Evolutionary conservation across 106 monocot species (phyloP).

Genomic region (Alisma plantagoaquatica): DNA sequence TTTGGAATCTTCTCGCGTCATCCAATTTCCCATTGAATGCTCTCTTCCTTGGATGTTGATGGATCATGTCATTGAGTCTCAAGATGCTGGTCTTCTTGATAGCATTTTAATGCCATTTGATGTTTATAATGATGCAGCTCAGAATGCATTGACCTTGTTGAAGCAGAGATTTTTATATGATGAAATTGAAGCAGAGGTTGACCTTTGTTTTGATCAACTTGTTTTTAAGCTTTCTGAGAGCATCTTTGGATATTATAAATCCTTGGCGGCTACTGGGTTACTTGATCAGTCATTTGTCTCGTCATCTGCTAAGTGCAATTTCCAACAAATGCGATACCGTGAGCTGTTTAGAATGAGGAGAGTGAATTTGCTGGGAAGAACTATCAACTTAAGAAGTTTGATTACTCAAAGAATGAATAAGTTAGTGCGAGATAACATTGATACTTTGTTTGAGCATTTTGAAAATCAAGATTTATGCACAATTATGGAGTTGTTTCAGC

Average conservation of each 20-base stretch:
- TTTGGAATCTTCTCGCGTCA: conserved; percentile 98
- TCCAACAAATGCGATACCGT: conserved; percentile 51
- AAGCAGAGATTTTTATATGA: conserved; percentile 98
- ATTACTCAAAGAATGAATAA: conserved; percentile 94
- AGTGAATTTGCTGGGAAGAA: conserved; percentile 94
- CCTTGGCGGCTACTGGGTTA: conserved; percentile 73
- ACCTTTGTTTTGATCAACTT: conserved; percentile 95
- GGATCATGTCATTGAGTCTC: conserved; percentile 69
- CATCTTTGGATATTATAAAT: conserved; percentile 84
- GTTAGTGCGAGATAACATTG: conserved; percentile 86
- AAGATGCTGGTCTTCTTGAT: conserved; percentile 82
- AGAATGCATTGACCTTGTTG: conserved; percentile 64
- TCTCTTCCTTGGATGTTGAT: conserved; percentile 99
- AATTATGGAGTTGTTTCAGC: conserved; percentile 80
- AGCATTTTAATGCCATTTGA: conserved; percentile 95
- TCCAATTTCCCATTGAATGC: conserved; percentile 99
- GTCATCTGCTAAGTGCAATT: conserved; percentile 45
- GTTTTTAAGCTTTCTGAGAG: conserved; percentile 76
- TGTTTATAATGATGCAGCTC: conserved; percentile 98
- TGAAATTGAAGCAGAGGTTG: conserved; percentile 99
- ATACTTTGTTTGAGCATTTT: conserved; percentile 79
- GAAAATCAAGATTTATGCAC: conserved; percentile 82
- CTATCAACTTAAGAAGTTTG: conserved; percentile 76
- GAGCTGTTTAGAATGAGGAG: conserved; percentile 77
- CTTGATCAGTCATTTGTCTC: conserved; percentile 71